phyloP scores from a whole-genome alignment of 2,329 filamentous ascomycete species.

The Epichloe uncinata region DNA sequence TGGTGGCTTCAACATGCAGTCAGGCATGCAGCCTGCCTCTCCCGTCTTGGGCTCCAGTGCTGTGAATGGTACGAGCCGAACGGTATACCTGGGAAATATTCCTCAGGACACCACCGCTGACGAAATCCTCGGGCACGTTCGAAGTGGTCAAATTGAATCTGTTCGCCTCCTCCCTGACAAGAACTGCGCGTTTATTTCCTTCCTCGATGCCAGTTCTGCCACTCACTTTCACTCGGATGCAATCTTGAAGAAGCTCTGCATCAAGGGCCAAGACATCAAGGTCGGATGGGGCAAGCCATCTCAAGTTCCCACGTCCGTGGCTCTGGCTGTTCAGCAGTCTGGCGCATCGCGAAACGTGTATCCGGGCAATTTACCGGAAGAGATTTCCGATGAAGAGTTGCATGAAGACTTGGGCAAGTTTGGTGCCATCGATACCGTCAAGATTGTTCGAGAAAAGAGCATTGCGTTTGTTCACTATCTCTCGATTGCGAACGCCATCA shows the following conservation, averaged over 20 bases:
- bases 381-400: conserved; percentile 80
- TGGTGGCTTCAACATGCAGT: conserved; percentile 50
- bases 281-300: conserved; percentile 99
- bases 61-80: conserved; percentile 83
- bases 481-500: conserved; percentile 95
- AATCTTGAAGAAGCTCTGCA: conserved; percentile 97
- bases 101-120: conserved; percentile 95
- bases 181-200: conserved; percentile 99
- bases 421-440: conserved; percentile 90
- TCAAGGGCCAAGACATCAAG: conserved; percentile 98
- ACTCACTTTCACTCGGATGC: conserved; percentile 99
- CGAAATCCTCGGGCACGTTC: conserved; percentile 90
- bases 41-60: conserved; percentile 68
- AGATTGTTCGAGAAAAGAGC: conserved; percentile 93
- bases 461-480: conserved; percentile 97
- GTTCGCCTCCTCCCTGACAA: conserved; percentile 93
- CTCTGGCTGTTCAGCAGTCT: conserved; percentile 93
- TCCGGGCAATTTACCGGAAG: conserved; percentile 82
- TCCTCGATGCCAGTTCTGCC: conserved; percentile 91
- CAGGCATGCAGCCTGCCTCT: conserved; percentile 51
- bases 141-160: conserved; percentile 98
- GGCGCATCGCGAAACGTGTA: conserved; percentile 96
- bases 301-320: conserved; percentile 92
- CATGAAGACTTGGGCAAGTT: conserved; percentile 94
- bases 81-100: conserved; percentile 95